Base-by-base conservation (phyloP, 2,329 filamentous ascomycete genomes). In the Aureobasidium melanogenum region DNA sequence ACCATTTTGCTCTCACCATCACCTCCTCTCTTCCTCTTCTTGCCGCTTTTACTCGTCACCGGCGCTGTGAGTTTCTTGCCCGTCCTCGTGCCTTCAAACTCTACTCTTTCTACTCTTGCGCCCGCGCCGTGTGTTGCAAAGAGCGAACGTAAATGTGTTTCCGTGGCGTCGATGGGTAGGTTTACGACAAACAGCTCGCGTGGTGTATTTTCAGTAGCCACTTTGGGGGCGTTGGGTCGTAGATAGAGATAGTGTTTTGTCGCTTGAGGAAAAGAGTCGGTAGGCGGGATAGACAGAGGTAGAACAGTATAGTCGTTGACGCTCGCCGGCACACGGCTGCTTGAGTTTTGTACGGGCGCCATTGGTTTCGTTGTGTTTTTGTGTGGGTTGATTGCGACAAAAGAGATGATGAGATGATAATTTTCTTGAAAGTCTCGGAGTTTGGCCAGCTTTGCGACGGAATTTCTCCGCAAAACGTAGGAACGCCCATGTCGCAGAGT, bases 161-260 rank as follows among this genome's bases (percentile, higher is more conserved):
- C 86, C 5, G 90, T 95, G 63, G 90, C 87, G 71, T 97, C 92
- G 64, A 88, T 80, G 7, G 94, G 94, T 0, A 95, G 77, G 69
- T 99, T 97, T 65, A 92, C 88, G n/a, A 96, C 72, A 75, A 96
- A 99, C 19, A 99, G 81, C 64, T 89, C 91, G 67, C 92, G 86
- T 17, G 84, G 78, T 67, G 93, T 88, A 73, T 88, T 82, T 60
- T 82, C 79, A 8, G 88, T 88, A 15, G 89, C 85, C 43, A 89
- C 82, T 75, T 88, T 90, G 63, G 93, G 91, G 48, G 86, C 82
- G 74, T 97, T 92, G 60, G 85, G 85, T 66, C 90, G 89, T 60
- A 97, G 76, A 76, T 96, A 96, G 69, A 97, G 79, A 75, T 92
- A 90, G 76, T 97, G 94, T 54, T 84, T 84, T 62, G 85, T 81